These are phyloP conservation scores for Hypoxylon sp. DNA, from an alignment of 2,329 filamentous ascomycete species.

Conservation along the genomic window DNA sequence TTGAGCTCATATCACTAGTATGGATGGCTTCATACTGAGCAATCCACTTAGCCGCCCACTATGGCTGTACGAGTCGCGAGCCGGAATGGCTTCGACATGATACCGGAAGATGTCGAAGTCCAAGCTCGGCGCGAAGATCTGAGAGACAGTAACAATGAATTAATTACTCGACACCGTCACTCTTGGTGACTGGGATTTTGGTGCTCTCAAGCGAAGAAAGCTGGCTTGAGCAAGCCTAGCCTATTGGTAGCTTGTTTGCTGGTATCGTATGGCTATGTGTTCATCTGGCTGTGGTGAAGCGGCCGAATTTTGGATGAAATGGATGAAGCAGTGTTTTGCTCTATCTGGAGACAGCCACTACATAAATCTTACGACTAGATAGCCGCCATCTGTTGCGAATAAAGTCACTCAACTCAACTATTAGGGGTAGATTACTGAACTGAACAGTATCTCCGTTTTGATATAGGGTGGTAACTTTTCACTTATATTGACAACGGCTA, in stretches of 20 bases:
- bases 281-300: background rate
- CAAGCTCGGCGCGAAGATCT: background rate
- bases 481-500: too few species aligned
- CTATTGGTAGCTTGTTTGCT: background rate
- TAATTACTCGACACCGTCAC: background rate
- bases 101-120: background rate
- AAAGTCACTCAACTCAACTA: background rate
- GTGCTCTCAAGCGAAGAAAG: background rate
- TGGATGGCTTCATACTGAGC: background rate
- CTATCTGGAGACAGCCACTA: background rate
- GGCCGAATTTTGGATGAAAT: background rate
- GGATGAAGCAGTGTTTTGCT: background rate
- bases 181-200: background rate
- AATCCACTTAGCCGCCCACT: background rate
- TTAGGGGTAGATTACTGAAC: background rate
- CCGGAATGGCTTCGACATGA: background rate
- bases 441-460: too few species aligned
- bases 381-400: background rate
- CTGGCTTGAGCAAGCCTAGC: background rate
- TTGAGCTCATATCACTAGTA: background rate
- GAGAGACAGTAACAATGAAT: background rate
- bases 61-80: background rate
- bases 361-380: slow-evolving; percentile 1
- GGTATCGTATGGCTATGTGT: slow-evolving; percentile 4
- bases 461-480: too few species aligned